These are phyloP conservation scores for Aspergillus hiratsukae DNA, from an alignment of 2,329 filamentous ascomycete genomes.

Conservation along the genomic window DNA sequence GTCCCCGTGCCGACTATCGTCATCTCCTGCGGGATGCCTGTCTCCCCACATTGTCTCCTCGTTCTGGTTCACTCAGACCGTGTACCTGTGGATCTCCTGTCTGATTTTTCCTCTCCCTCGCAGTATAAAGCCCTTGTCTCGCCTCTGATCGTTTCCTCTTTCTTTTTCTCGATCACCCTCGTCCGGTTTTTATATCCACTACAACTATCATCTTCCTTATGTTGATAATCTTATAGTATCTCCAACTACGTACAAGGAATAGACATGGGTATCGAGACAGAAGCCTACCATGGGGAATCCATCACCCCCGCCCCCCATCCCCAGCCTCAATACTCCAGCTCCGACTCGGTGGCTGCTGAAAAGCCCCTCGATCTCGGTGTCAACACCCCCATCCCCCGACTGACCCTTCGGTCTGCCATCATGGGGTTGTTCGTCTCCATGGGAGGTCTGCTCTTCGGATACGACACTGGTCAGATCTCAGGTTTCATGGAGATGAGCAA, in stretches of 20 bases:
- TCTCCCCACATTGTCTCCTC: neutral
- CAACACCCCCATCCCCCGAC: constrained; percentile 28
- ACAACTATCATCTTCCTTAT: neutral
- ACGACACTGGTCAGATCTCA: constrained; percentile 43
- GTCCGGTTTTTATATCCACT: neutral
- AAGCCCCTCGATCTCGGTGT: constrained; percentile 22
- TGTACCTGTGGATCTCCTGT: neutral
- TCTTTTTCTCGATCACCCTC: neutral
- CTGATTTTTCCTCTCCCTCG: neutral
- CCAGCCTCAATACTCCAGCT: constrained; percentile 17
- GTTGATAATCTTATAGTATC: no score
- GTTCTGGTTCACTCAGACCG: neutral
- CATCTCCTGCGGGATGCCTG: neutral
- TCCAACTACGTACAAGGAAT: neutral
- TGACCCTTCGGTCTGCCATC: constrained; percentile 29
- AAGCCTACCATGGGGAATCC: constrained; percentile 27
- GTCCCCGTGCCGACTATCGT: neutral
- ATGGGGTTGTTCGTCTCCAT: constrained; percentile 41
- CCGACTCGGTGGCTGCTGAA: constrained; percentile 21
- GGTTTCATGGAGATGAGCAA: constrained; percentile 41
- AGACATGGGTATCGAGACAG: constrained; percentile 27
- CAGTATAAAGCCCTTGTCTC: neutral
- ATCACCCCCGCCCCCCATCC: constrained; percentile 23
- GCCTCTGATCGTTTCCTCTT: neutral
- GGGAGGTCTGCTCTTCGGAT: constrained; percentile 42